Percentiles rank a stretch among this genome's conserved stretches.
phyloP scores from a whole-genome alignment of 495 filamentous ascomycete genomes.

The Annulohypoxylon maeteangense region DNA sequence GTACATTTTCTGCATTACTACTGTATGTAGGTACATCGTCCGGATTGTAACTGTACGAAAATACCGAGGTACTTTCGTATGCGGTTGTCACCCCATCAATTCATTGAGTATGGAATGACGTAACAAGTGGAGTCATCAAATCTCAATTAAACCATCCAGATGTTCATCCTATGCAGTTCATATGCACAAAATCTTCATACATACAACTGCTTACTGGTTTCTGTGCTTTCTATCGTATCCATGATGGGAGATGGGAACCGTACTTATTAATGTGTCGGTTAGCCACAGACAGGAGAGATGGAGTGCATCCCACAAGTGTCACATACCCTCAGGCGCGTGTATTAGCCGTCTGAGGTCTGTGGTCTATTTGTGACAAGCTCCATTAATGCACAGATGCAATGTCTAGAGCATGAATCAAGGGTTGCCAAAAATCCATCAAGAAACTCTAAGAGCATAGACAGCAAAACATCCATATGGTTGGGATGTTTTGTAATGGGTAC shows the following conservation, averaged over 20 bases:
- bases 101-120: slow-evolving; percentile 34
- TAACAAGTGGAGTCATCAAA: slow-evolving; percentile 39
- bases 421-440: neutral
- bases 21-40: slow-evolving; percentile 24
- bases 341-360: slow-evolving; percentile 5
- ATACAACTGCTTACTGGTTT: slow-evolving; percentile 29
- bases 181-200: slow-evolving; percentile 28
- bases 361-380: slow-evolving; percentile 3
- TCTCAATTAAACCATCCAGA: slow-evolving; percentile 33
- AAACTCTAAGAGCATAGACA: neutral
- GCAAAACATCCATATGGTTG: neutral
- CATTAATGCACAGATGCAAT: neutral
- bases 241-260: neutral
- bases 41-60: slow-evolving; percentile 21
- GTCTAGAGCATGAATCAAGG: slow-evolving; percentile 16
- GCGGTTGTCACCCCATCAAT: slow-evolving; percentile 26
- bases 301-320: neutral
- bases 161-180: slow-evolving; percentile 12
- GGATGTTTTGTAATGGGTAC: neutral
- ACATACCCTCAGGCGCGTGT: neutral
- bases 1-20: slow-evolving; percentile 21
- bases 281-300: slow-evolving; percentile 7
- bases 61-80: slow-evolving; percentile 17
- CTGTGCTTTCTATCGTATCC: neutral
- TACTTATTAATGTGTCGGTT: neutral